phyloP scores from a whole-genome alignment of 768 basidiomycete genomes.

The Podaxis sp. region DNA sequence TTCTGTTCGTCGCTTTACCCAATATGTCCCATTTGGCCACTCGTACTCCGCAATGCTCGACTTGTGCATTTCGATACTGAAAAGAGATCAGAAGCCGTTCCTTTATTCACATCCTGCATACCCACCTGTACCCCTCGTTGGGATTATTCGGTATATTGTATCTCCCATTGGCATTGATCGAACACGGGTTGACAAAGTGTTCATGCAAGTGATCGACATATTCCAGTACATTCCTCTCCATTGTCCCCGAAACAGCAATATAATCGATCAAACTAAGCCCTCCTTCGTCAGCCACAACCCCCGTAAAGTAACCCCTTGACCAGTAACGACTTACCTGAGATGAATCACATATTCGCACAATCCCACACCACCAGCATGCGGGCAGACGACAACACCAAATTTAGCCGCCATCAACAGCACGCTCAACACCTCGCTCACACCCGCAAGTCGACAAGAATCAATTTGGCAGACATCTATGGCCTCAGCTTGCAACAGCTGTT shows the following conservation, averaged over 20 bases:
- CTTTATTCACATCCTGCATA: neutral
- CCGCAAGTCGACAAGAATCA: constrained; percentile 90
- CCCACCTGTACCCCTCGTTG: constrained; percentile 76
- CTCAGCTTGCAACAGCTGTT: constrained; percentile 86
- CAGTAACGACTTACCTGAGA: constrained; percentile 47
- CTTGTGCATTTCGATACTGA: constrained; percentile 86
- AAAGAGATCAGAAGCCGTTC: neutral
- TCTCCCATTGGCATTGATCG: constrained; percentile 80
- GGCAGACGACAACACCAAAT: constrained; percentile 85
- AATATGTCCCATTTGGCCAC: constrained; percentile 86
- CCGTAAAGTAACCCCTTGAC: neutral
- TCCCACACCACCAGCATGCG: constrained; percentile 94
- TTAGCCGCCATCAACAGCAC: constrained; percentile 89
- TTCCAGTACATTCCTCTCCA: constrained; percentile 94
- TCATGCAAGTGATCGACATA: constrained; percentile 92
- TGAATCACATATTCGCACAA: constrained; percentile 92
- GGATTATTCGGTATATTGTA: constrained; percentile 85
- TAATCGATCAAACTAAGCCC: constrained; percentile 81
- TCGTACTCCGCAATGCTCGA: constrained; percentile 80
- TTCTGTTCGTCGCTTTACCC: constrained; percentile 41
- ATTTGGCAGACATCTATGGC: constrained; percentile 97
- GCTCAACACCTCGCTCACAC: constrained; percentile 90
- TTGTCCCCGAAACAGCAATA: constrained; percentile 85
- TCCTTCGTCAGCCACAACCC: neutral
- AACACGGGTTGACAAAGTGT: constrained; percentile 86